Conservation (phyloP, 352 stramenopile species). For the Detonula confervacea region DNA sequence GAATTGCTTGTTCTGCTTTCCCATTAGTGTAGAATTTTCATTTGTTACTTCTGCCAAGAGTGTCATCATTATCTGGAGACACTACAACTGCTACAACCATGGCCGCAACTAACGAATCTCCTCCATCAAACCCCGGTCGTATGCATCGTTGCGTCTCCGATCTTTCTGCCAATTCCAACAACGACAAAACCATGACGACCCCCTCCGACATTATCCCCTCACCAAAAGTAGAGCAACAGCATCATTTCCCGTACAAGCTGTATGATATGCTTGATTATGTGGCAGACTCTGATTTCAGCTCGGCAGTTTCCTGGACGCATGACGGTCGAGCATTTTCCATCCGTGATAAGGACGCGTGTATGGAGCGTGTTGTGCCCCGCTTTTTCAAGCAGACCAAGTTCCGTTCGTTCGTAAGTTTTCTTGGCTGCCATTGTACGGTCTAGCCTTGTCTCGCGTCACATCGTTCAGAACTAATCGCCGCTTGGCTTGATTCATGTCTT, state of each 20-base stretch:
- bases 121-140: too few relatives aligned
- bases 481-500: not conserved
- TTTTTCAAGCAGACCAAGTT: constrained; percentile 75
- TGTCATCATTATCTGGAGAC: too few relatives aligned
- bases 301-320: constrained; percentile 47
- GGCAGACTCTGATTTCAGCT: constrained; percentile 7
- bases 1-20: too few relatives aligned
- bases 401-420: constrained; percentile 59
- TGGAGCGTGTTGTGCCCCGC: constrained; percentile 56
- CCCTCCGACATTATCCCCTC: too few relatives aligned
- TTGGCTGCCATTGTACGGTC: not conserved
- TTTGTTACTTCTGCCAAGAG: too few relatives aligned
- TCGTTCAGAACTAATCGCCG: not conserved
- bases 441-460: not conserved
- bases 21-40: too few relatives aligned
- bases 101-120: too few relatives aligned
- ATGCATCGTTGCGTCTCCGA: too few relatives aligned
- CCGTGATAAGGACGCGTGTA: constrained; percentile 55
- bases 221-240: not conserved
- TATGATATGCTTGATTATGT: constrained; percentile 46
- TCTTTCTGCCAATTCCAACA: too few relatives aligned
- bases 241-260: constrained; percentile 46
- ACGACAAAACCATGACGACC: too few relatives aligned
- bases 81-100: too few relatives aligned
- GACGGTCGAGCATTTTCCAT: constrained; percentile 58